These are phyloP conservation scores for Brettanomyces anomalus DNA, from an alignment of 805 yeast genomes.

Conservation along the genomic window DNA sequence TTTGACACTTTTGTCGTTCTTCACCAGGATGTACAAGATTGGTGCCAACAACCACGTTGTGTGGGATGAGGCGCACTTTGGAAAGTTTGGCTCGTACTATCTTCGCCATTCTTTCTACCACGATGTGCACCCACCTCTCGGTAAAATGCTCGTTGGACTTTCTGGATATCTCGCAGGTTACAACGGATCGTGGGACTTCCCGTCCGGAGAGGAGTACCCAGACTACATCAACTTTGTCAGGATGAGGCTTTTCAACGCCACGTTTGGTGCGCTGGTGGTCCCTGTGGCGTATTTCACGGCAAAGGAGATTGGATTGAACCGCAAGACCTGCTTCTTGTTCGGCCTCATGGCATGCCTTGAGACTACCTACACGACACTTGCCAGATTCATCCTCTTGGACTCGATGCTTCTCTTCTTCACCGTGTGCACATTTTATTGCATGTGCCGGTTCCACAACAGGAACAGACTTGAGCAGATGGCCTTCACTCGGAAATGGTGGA, in stretches of 20 bases:
- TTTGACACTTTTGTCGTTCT: constrained; percentile 62
- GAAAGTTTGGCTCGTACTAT: constrained; percentile 77
- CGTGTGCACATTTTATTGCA: constrained; percentile 65
- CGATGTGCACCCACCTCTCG: constrained; percentile 85
- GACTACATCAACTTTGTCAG: constrained; percentile 67
- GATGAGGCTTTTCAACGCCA: constrained; percentile 85
- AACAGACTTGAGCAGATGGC: constrained; percentile 35
- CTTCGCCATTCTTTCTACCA: constrained; percentile 72
- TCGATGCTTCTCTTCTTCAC: constrained; percentile 88
- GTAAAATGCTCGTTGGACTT: constrained; percentile 70
- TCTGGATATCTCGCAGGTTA: constrained; percentile 80
- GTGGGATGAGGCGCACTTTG: constrained; percentile 98
- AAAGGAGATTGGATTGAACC: constrained; percentile 62
- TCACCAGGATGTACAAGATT: constrained; percentile 67
- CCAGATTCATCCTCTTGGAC: constrained; percentile 84
- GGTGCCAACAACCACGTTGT: constrained; percentile 70
- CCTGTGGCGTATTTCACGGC: constrained; percentile 84
- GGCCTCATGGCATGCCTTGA: constrained; percentile 77
- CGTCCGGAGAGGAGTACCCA: constrained; percentile 72
- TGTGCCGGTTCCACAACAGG: constrained; percentile 62
- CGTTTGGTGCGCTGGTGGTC: constrained; percentile 73
- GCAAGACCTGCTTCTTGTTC: constrained; percentile 67
- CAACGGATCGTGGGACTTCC: constrained; percentile 83
- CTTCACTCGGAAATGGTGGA: constrained; percentile 84
- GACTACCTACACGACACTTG: constrained; percentile 73